Evolutionary conservation across 1,284 basidiomycete genomes (phyloP), one percentile per base, ranked within the genome.

Genomic region (Coniferiporia sulphurascens): DNA sequence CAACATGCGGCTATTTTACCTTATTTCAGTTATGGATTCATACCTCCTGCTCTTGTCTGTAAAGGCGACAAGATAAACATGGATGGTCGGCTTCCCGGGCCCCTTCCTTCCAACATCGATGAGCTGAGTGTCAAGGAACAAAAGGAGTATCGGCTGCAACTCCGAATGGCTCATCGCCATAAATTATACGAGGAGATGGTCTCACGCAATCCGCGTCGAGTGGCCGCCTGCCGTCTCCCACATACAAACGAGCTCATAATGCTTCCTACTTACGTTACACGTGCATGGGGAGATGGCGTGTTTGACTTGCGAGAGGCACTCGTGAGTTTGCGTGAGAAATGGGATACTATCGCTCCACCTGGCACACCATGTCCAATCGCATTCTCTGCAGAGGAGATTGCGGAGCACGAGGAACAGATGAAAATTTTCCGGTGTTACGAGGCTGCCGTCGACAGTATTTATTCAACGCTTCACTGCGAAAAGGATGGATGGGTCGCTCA

Each of bases 1-100:
- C 52, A 54, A 38, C 41, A 54, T 27, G 41, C 36, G 15, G 22
- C 34, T 38, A 43, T 54, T 3, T n/a, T 41, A 2, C 58, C 58
- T n/a, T 55, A 55, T 35, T 59, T 52, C 36, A 55, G 46, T 52
- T 52, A 59, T 21, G 58, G 53, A 4, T 27, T 38, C 17, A 55
- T 59, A 38, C 52, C 58, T 21, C 32, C 50, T 8, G 21, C 45
- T n/a, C 32, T 58, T 13, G 32, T 52, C 19, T 41, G 9, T 8
- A 41, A 15, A 41, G 38, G 38, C 7, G 15, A 41, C 38, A 41
- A 41, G 38, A 41, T 41, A 41, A 41, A 51, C 27, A 44, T 52
- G 15, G 57, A 51, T 19, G 49, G 50, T 21, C 49, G 45, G 35
- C 45, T 58, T 19, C 34, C 50, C 49, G 48, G 43, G 6, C 38